Conservation (phyloP, 129 eudicot species). For the Escallonia rubra region DNA sequence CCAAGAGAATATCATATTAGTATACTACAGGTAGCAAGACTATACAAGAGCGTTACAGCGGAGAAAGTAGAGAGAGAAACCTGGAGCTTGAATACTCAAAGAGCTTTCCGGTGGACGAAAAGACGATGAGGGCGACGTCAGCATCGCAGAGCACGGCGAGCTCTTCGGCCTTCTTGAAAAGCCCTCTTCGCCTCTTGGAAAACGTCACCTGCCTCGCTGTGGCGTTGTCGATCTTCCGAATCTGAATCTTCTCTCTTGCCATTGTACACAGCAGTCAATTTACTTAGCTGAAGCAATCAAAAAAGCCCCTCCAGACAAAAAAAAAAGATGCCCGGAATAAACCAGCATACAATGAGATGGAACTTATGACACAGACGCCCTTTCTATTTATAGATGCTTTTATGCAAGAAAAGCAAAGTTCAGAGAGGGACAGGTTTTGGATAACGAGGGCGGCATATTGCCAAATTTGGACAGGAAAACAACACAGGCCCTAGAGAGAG, state of each 20-base stretch:
- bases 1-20: too few species aligned
- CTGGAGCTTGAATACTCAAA: slow-evolving; percentile 74
- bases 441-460: slow-evolving; percentile 26
- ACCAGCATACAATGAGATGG: slow-evolving; percentile 23
- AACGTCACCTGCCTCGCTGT: slow-evolving; percentile 90
- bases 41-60: neutral
- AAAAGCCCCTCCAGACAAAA: neutral
- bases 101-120: slow-evolving; percentile 80
- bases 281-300: neutral
- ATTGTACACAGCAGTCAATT: slow-evolving; percentile 11
- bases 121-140: slow-evolving; percentile 72
- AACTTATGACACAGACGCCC: slow-evolving; percentile 9
- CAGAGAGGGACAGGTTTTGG: slow-evolving; percentile 2
- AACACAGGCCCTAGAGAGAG: slow-evolving; percentile 24
- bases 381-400: slow-evolving; percentile 24
- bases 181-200: slow-evolving; percentile 87
- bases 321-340: slow-evolving; percentile 23
- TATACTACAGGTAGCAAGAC: too few species aligned
- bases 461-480: slow-evolving; percentile 33
- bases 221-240: slow-evolving; percentile 75
- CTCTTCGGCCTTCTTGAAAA: slow-evolving; percentile 92
- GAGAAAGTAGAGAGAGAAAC: slow-evolving; percentile 30
- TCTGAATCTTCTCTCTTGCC: slow-evolving; percentile 75
- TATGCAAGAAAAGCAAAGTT: slow-evolving; percentile 18
- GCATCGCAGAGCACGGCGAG: slow-evolving; percentile 90